Conservation (phyloP, 2,329 filamentous ascomycete species). For the Eutypa lata region DNA sequence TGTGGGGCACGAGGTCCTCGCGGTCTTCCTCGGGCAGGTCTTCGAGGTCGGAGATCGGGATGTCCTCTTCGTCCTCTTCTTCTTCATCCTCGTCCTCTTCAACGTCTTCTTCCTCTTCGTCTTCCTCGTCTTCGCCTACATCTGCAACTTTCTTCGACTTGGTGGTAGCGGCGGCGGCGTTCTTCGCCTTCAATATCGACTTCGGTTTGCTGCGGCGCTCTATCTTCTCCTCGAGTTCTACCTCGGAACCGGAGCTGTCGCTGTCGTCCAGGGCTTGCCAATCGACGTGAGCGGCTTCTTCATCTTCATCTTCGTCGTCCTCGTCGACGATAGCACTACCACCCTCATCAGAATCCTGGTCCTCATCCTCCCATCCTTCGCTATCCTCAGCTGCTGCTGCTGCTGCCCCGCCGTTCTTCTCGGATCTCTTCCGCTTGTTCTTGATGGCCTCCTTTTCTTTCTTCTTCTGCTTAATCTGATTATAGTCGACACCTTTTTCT, state of each 20-base stretch:
- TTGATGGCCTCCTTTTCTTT: constrained; percentile 23
- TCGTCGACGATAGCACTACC: constrained; percentile 1
- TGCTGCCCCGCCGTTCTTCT: constrained; percentile 16
- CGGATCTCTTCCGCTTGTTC: constrained; percentile 16
- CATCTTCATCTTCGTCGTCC: constrained; percentile 15
- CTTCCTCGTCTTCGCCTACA: constrained; percentile 27
- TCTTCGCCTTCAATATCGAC: constrained; percentile 40
- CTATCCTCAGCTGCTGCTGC: constrained; percentile 12
- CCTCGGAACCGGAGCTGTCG: constrained; percentile 64
- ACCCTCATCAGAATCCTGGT: constrained; percentile 18
- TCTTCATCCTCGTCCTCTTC: constrained; percentile 60
- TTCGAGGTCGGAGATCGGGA: constrained; percentile 83
- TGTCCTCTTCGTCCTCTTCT: constrained; percentile 79
- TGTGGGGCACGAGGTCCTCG: constrained; percentile 84
- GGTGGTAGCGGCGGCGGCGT: constrained; percentile 25
- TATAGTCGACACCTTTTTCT: constrained; percentile 26
- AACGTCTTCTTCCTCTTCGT: constrained; percentile 41
- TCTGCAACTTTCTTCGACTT: constrained; percentile 36
- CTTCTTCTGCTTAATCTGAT: constrained; percentile 27
- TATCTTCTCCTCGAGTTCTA: constrained; percentile 74
- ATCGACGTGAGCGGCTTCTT: constrained; percentile 39
- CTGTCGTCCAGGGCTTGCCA: constrained; percentile 58
- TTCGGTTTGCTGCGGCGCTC: constrained; percentile 51
- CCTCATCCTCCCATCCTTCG: constrained; percentile 13
- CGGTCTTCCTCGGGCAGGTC: constrained; percentile 75